Conservation (phyloP, 2,329 filamentous ascomycete genomes). For the Amphichorda felina region DNA sequence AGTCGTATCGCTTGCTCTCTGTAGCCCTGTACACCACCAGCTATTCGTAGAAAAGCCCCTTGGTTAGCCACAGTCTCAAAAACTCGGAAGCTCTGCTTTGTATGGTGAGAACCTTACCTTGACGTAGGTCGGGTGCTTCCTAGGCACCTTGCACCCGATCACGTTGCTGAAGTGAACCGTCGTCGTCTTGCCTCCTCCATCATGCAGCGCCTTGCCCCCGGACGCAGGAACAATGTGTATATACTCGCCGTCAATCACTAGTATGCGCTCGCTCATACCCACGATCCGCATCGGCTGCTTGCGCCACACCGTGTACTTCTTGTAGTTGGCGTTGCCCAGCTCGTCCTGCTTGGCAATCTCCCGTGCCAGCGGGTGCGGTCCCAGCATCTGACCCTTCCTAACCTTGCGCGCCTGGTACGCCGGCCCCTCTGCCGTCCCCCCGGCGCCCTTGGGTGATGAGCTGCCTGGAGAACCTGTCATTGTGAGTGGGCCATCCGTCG, state of each 20-base stretch:
- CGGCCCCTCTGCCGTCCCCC: neutral
- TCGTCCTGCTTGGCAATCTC: slow-evolving; percentile 49
- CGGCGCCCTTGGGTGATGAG: slow-evolving; percentile 48
- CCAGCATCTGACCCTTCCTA: slow-evolving; percentile 38
- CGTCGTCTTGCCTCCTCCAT: slow-evolving; percentile 58
- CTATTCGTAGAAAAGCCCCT: slow-evolving; percentile 18
- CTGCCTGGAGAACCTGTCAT: slow-evolving; percentile 58
- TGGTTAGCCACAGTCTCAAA: neutral
- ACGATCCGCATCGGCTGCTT: slow-evolving; percentile 77
- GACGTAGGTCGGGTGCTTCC: slow-evolving; percentile 71
- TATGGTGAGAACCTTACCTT: too few relatives aligned
- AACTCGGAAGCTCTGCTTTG: too few relatives aligned
- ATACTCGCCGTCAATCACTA: slow-evolving; percentile 77
- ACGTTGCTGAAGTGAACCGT: slow-evolving; percentile 76
- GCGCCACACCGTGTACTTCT: slow-evolving; percentile 69
- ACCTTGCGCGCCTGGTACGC: slow-evolving; percentile 27
- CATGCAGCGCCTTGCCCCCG: slow-evolving; percentile 52
- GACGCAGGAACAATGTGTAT: slow-evolving; percentile 71
- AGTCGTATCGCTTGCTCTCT: slow-evolving; percentile 74
- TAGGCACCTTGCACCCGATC: slow-evolving; percentile 68
- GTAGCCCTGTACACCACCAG: slow-evolving; percentile 62
- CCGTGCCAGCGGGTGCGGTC: slow-evolving; percentile 55
- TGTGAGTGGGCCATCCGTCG: slow-evolving; percentile 59
- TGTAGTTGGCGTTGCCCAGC: slow-evolving; percentile 48
- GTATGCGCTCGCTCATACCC: slow-evolving; percentile 60